Evolutionary conservation across 352 stramenopile genomes (phyloP), one percentile per base, ranked within the genome.

Genomic region (Aphanomyces astaci): DNA sequence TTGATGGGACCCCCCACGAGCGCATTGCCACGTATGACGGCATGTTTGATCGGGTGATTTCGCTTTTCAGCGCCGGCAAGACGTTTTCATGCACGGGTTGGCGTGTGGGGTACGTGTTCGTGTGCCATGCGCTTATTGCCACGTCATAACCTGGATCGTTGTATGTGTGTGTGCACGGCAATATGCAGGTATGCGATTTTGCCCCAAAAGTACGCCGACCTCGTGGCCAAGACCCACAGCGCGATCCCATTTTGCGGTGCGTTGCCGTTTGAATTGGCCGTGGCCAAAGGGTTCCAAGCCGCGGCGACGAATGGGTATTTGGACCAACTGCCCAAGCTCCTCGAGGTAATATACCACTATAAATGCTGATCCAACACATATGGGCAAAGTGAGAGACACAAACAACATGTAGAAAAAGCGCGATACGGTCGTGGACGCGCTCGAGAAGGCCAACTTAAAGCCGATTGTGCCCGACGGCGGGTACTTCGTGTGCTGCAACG

Each of bases 401-500:
- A n/a, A n/a, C n/a, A n/a, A 24, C 0, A 43, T 75, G 19, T 70
- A 91, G 78, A 43, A 80, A 46, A 96, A 98, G 76, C 81, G 94
- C 53, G 73, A 95, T 57, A 79, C 88, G 4, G 78, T 99, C 24
- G 88, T 89, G 0, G 77, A 78, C 2, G 85, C 89, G 7, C 80
- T 99, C 1, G 70, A 84, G 32, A 72, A 66, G 1, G 89, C 85
- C 10, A 82, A 88, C 71, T 96, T 95, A 80, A 88, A 82, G 49
- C 92, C 90, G 5, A 96, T 97, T 48, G 80, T 97, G 0, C 94
- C 95, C 0, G 76, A 97, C 53, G 95, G 96, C 3, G 96, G 95
- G 32, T 98, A 98, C 78, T 98, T 99, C 68, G 88, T 99, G 31
- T 92, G 83, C 71, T 93, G 85, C 72, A 86, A 95, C 69, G 83